These are phyloP conservation scores for Penicillium paxilli DNA, from an alignment of 495 filamentous ascomycete genomes.

Conservation along the genomic window DNA sequence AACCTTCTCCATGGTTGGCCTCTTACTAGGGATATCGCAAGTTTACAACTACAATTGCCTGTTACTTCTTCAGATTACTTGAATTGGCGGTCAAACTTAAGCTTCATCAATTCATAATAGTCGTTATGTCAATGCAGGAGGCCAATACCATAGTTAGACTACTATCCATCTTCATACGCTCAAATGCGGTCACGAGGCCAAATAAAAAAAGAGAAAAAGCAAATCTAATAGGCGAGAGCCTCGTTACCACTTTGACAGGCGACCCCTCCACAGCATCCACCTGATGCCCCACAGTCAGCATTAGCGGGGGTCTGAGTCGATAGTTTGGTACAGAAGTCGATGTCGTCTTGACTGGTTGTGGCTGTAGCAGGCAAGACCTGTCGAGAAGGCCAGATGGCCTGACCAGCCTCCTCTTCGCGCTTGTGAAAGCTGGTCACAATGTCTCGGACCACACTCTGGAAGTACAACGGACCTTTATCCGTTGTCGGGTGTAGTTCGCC, in stretches of 20 bases:
- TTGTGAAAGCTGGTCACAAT: constrained; percentile 38
- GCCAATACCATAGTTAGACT: neutral
- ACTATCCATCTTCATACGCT: constrained; percentile 5
- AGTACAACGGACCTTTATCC: constrained; percentile 47
- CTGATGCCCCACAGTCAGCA: constrained; percentile 10
- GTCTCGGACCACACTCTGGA: constrained; percentile 45
- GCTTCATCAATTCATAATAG: neutral
- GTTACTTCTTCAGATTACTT: no score
- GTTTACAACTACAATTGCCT: no score
- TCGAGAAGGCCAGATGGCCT: constrained; percentile 52
- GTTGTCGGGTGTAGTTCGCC: constrained; percentile 45
- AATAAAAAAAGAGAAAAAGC: no score
- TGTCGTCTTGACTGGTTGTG: constrained; percentile 32
- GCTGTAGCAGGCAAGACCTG: constrained; percentile 34
- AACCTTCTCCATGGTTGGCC: no score
- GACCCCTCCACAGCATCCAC: constrained; percentile 25
- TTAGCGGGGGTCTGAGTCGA: constrained; percentile 12
- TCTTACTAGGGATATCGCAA: no score
- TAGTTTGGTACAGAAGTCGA: constrained; percentile 40
- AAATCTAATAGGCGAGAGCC: constrained; percentile 17
- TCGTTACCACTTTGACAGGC: constrained; percentile 17
- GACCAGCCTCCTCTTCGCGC: constrained; percentile 36
- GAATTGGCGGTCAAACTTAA: no score
- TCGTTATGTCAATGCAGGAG: neutral
- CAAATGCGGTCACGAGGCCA: neutral